These are phyloP conservation scores for Solanum sparsipilum DNA, from an alignment of 257 asterid genomes.

Conservation along the genomic window DNA sequence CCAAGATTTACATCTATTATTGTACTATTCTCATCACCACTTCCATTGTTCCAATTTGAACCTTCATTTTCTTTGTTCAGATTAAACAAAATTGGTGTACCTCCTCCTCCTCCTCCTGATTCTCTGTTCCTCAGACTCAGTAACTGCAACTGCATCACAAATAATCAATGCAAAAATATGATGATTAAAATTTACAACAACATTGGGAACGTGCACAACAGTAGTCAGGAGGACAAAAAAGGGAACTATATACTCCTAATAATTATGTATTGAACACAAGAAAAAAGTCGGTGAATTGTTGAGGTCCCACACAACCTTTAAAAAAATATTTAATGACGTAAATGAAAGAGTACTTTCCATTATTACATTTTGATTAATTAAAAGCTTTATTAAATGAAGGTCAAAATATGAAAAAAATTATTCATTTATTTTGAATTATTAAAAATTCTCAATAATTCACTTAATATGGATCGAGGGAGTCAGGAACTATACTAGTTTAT, in stretches of 20 bases:
- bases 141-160: conserved; percentile 35
- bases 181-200: background rate
- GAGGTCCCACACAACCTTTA: too few relatives aligned
- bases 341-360: background rate
- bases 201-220: background rate
- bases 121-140: conserved; percentile 36
- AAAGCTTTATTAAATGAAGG: background rate
- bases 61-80: conserved; percentile 62
- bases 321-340: too few relatives aligned
- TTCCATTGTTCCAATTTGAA: conserved; percentile 46
- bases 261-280: background rate
- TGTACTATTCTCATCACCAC: conserved; percentile 44
- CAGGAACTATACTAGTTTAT: background rate
- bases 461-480: too few relatives aligned
- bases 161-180: background rate
- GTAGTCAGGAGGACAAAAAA: background rate
- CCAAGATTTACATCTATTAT: conserved; percentile 42
- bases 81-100: conserved; percentile 19
- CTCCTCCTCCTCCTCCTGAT: conserved; percentile 10
- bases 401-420: too few relatives aligned
- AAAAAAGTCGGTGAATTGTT: background rate
- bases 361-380: background rate
- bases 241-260: background rate
- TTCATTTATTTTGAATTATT: background rate
- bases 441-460: background rate